Evolutionary conservation across 1,139 yeast species (phyloP).

Genomic region (Debaryomyces sp.): DNA sequence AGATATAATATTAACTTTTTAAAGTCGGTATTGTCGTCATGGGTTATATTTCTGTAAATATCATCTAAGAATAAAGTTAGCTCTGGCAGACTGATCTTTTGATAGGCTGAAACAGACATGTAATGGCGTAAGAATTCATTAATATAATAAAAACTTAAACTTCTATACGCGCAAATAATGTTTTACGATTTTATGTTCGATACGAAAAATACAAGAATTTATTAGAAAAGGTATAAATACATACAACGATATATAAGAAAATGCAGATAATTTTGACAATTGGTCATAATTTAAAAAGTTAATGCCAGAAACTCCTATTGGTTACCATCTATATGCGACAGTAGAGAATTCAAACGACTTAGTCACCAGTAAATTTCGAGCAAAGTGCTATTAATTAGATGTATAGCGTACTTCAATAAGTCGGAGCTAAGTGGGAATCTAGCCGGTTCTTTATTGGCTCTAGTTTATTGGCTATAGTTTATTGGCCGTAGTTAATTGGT

Average conservation of each 20-base stretch:
- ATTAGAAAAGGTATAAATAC: constrained; percentile 6
- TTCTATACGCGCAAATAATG: constrained; percentile 1
- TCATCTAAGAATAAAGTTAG: constrained; percentile 39
- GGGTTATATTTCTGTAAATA: constrained; percentile 34
- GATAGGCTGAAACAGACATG: constrained; percentile 10
- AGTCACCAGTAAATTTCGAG: background rate
- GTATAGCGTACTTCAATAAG: background rate
- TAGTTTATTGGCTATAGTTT: constrained; percentile 37
- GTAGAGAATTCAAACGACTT: background rate
- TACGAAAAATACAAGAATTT: constrained; percentile 1
- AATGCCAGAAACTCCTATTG: background rate
- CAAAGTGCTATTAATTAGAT: background rate
- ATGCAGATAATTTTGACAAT: constrained; percentile 6
- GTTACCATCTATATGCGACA: background rate
- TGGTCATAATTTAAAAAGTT: background rate
- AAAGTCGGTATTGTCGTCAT: constrained; percentile 39
- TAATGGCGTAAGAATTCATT: background rate
- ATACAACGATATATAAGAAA: constrained; percentile 6
- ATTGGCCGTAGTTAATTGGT: constrained; percentile 42
- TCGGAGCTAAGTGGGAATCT: background rate
- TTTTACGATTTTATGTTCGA: background rate
- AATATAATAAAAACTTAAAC: background rate
- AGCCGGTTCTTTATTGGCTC: constrained; percentile 16
- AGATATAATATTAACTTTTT: constrained; percentile 38
- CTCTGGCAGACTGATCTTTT: constrained; percentile 9